Conservation (phyloP, 129 eudicot genomes). For the Chrysanthemum lavandulifolium region DNA sequence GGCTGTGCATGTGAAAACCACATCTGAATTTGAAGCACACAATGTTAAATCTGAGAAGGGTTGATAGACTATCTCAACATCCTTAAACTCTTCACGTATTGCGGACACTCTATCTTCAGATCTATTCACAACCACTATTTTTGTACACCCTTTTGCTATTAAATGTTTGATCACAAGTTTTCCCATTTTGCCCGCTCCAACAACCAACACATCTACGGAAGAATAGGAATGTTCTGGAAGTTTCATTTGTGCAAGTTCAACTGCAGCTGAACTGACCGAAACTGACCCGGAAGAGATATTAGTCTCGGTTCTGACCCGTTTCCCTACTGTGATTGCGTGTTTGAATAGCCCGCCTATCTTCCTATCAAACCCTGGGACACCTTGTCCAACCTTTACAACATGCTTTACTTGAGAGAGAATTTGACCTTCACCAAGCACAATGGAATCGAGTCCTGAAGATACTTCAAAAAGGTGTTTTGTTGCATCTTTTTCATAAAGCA, state of each 20-base stretch:
- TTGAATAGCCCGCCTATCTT: conserved; percentile 76
- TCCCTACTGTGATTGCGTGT: conserved; percentile 78
- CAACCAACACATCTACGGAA: conserved; percentile 56
- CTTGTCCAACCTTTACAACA: conserved; percentile 64
- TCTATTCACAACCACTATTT: conserved; percentile 70
- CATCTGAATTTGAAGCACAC: conserved; percentile 63
- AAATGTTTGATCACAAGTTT: conserved; percentile 84
- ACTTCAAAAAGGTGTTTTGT: conserved; percentile 76
- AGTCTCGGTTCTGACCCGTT: conserved; percentile 78
- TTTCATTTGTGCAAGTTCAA: conserved; percentile 76
- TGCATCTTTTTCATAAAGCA: conserved; percentile 72
- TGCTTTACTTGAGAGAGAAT: conserved; percentile 86
- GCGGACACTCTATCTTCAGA: conserved; percentile 65
- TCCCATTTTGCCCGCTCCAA: conserved; percentile 94
- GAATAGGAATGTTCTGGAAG: conserved; percentile 50
- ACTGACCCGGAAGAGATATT: conserved; percentile 78
- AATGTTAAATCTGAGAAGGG: conserved; percentile 49
- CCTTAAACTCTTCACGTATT: conserved; percentile 51
- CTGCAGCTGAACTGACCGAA: conserved; percentile 92
- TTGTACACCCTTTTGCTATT: conserved; percentile 72
- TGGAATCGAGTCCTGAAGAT: conserved; percentile 87
- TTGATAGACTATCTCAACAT: conserved; percentile 58
- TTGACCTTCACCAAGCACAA: conserved; percentile 89
- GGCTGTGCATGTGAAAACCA: conserved; percentile 73
- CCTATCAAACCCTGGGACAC: conserved; percentile 70